Evolutionary conservation across 345 rosid species (phyloP).

Genomic region (Sonneratia caseolaris): DNA sequence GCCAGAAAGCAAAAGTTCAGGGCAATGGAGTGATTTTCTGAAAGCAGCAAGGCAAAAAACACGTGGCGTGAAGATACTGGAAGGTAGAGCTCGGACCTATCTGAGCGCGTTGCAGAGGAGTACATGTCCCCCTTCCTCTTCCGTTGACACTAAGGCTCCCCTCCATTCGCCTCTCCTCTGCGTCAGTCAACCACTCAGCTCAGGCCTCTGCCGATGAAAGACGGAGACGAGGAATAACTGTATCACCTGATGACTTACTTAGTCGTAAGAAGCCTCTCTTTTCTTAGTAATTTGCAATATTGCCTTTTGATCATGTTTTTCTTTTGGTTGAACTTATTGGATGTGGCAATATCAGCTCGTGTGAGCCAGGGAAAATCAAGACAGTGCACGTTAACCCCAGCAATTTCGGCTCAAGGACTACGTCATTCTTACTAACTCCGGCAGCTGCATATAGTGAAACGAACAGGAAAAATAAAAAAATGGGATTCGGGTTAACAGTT

Average conservation of each 20-base stretch:
- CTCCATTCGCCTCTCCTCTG: no score
- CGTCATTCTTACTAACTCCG: no score
- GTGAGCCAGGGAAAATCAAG: no score
- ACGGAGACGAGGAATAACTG: slow-evolving; percentile 56
- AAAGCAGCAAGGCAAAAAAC: neutral
- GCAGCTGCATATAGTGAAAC: neutral
- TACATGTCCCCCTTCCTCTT: neutral
- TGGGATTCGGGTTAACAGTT: neutral
- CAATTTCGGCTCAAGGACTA: no score
- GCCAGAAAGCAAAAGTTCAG: neutral
- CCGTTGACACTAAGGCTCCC: neutral
- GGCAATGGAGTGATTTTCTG: neutral
- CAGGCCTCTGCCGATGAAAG: slow-evolving; percentile 44
- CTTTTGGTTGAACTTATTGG: no score
- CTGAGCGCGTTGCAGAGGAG: neutral
- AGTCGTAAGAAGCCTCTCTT: slow-evolving; percentile 43
- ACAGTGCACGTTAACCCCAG: no score
- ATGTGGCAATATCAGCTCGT: no score
- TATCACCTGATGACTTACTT: slow-evolving; percentile 73
- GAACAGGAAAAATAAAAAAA: neutral
- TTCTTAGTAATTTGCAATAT: neutral
- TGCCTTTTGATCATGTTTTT: neutral
- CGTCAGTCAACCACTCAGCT: no score
- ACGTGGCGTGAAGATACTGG: neutral
- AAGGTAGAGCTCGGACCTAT: neutral